Conservation (phyloP, 2,329 filamentous ascomycete species). For the Aspergillus fischeri region DNA sequence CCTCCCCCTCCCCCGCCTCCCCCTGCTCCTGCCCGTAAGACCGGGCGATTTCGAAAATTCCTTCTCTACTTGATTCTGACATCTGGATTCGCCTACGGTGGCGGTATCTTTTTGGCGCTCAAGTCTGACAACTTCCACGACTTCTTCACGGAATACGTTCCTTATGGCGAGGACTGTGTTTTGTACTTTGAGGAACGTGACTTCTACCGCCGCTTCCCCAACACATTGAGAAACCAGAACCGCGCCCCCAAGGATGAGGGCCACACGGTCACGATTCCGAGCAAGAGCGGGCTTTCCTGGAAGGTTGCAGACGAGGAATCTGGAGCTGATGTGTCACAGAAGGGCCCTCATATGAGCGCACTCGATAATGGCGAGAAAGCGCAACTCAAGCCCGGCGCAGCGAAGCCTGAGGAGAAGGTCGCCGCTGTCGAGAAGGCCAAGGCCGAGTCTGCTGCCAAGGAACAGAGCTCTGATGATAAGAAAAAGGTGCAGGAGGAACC, state of each 20-base stretch:
- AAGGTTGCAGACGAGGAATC: slow-evolving; percentile 62
- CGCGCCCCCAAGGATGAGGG: slow-evolving; percentile 49
- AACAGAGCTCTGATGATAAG: slow-evolving; percentile 25
- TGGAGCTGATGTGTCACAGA: slow-evolving; percentile 55
- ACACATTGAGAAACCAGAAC: slow-evolving; percentile 47
- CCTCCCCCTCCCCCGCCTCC: slow-evolving; percentile 37
- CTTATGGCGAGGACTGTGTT: slow-evolving; percentile 89
- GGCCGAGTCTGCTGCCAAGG: slow-evolving; percentile 24
- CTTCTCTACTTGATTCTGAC: slow-evolving; percentile 73
- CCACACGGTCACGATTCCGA: slow-evolving; percentile 74
- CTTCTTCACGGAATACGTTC: slow-evolving; percentile 96
- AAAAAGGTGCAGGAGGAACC: slow-evolving; percentile 30
- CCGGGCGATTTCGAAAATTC: slow-evolving; percentile 70
- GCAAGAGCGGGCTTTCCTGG: slow-evolving; percentile 81
- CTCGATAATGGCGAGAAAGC: slow-evolving; percentile 25
- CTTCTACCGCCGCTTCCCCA: slow-evolving; percentile 79
- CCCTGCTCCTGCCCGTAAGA: slow-evolving; percentile 56
- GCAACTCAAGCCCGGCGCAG: slow-evolving; percentile 22
- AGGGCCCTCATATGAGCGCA: slow-evolving; percentile 47
- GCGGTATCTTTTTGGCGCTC: slow-evolving; percentile 87
- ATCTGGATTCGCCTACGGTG: slow-evolving; percentile 73
- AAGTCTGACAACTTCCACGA: slow-evolving; percentile 98
- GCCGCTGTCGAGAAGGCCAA: slow-evolving; percentile 29
- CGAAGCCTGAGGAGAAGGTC: slow-evolving; percentile 26
- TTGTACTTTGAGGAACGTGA: slow-evolving; percentile 94